These are phyloP conservation scores for Recurvomyces mirabilis DNA, from an alignment of 495 filamentous ascomycete genomes.

Conservation along the genomic window DNA sequence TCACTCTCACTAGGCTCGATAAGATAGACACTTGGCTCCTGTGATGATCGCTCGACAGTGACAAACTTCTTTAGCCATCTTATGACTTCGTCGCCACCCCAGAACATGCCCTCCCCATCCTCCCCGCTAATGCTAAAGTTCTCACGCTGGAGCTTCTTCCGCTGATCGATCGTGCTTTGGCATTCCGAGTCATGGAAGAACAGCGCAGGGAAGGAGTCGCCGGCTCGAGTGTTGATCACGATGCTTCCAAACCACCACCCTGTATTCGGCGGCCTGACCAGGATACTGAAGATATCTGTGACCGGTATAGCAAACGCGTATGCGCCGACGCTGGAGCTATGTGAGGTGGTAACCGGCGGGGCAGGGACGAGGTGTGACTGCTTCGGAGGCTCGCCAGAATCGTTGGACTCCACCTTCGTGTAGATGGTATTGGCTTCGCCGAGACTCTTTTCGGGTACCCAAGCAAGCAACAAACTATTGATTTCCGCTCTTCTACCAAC, in stretches of 20 bases:
- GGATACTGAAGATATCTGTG: constrained; percentile 75
- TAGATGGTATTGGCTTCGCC: constrained; percentile 80
- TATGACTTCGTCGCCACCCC: constrained; percentile 93
- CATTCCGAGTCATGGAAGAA: constrained; percentile 98
- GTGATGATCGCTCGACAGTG: constrained; percentile 64
- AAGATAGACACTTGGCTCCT: constrained; percentile 80
- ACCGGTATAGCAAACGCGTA: constrained; percentile 92
- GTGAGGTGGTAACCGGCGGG: constrained; percentile 69
- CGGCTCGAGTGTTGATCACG: constrained; percentile 79
- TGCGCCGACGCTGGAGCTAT: constrained; percentile 55
- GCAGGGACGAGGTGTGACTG: constrained; percentile 86
- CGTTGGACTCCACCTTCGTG: constrained; percentile 85
- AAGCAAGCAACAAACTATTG: constrained; percentile 66
- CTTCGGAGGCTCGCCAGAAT: constrained; percentile 65
- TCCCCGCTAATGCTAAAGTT: constrained; percentile 77
- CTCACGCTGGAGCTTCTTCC: constrained; percentile 70
- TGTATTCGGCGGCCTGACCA: constrained; percentile 82
- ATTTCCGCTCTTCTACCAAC: constrained; percentile 24
- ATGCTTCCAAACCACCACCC: constrained; percentile 98
- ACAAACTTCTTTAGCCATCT: constrained; percentile 82
- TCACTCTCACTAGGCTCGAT: constrained; percentile 81
- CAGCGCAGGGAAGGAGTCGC: constrained; percentile 84
- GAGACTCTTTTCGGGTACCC: constrained; percentile 84
- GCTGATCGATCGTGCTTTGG: constrained; percentile 86
- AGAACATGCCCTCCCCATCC: constrained; percentile 76